A percentile compares a stretch with the other conserved stretches of the same genome.
phyloP scores from a whole-genome alignment of 768 basidiomycete species.

The Phlebiopsis gigantea region DNA sequence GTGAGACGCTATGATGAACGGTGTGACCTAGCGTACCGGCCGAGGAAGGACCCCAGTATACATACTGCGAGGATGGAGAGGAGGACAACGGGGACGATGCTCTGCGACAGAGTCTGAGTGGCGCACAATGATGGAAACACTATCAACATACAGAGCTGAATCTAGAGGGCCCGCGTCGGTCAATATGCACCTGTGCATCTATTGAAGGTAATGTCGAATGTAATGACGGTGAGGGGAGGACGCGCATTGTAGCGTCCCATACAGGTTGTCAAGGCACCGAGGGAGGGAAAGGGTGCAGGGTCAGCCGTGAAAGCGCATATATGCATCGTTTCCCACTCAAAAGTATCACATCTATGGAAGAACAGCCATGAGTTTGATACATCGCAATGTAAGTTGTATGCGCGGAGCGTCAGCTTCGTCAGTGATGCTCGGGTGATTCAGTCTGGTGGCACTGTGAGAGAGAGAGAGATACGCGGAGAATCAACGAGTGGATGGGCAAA shows the following conservation, averaged over 20 bases:
- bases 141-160: neutral
- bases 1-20: too few relatives aligned
- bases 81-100: neutral
- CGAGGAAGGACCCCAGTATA: neutral
- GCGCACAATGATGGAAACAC: neutral
- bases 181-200: neutral
- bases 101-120: neutral
- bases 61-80: neutral
- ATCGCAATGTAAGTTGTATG: neutral
- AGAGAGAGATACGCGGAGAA: neutral
- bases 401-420: neutral
- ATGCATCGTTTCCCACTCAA: neutral
- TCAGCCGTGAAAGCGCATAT: neutral
- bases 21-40: neutral
- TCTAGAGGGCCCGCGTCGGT: neutral
- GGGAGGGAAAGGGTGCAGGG: neutral
- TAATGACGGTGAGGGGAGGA: neutral
- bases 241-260: neutral
- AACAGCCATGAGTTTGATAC: neutral
- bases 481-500: neutral
- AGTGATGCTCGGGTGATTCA: neutral
- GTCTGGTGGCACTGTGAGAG: neutral
- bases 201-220: neutral
- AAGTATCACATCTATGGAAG: neutral
- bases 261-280: neutral